Evolutionary conservation across 2,329 filamentous ascomycete genomes (phyloP).

Genomic region (Aspergillus nomiae): DNA sequence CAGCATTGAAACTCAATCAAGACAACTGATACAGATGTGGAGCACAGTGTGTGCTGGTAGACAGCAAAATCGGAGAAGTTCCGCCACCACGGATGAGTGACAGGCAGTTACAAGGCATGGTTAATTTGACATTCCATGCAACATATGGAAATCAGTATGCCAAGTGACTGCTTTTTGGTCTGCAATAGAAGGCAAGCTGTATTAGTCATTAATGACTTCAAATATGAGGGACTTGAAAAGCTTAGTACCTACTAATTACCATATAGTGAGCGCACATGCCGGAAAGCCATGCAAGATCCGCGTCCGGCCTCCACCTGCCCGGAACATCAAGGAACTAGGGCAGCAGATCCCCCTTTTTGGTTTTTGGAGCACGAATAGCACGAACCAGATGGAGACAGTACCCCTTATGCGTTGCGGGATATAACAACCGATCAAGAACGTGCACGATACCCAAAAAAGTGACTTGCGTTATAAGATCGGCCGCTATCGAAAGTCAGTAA

Average conservation of each 20-base stretch:
- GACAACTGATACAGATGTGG: not conserved
- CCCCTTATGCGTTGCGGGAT: not conserved
- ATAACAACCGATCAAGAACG: not conserved
- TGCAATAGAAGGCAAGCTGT: not conserved
- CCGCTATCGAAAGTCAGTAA: not conserved
- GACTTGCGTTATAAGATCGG: not conserved
- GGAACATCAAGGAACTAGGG: not conserved
- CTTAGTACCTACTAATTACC: not conserved
- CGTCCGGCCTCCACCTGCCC: not conserved
- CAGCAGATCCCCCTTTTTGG: slow-evolving; percentile 1
- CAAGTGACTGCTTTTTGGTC: not conserved
- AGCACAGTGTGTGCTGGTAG: not conserved
- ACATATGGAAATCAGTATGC: not conserved
- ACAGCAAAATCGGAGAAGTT: not conserved
- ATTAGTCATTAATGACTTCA: not conserved
- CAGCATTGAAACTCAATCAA: not conserved
- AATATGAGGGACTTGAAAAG: not conserved
- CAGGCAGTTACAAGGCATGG: not conserved
- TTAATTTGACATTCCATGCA: not conserved
- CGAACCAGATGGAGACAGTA: not conserved
- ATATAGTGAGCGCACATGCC: slow-evolving; percentile 1
- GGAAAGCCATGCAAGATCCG: not conserved
- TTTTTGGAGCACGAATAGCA: not conserved
- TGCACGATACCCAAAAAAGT: not conserved
- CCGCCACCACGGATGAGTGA: not conserved